Evolutionary conservation across 352 stramenopile species (phyloP), one percentile per base, ranked within the genome.

Genomic region (Phytopythium oedochilum): DNA sequence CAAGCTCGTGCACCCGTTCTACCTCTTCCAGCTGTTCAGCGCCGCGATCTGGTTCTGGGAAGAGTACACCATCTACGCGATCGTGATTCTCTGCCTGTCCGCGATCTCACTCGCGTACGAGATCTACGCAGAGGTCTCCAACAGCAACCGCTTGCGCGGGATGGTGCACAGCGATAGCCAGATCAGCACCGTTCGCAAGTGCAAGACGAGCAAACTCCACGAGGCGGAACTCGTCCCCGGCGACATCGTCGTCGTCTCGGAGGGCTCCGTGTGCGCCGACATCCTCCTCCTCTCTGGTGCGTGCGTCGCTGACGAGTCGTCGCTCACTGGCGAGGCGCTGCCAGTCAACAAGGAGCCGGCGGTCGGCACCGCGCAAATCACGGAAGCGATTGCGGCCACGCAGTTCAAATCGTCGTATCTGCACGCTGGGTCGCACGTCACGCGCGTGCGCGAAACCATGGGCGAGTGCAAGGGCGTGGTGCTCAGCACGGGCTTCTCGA

Each of bases 11-110:
- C 64, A 80, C 31, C 76, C 76, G 35, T 88, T 78, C 64, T 85
- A 85, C 60, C 61, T 88, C 9, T 85, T 88, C 42, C 73, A 88
- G 54, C 36, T 85, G 18, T 73, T 84, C 46, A 81, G 71, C 44
- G 67, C 71, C 17, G 55, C 60, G 15, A 61, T 87, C 12, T 87
- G 76, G 76, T 77, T 83, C 42, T 48, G 52, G 3, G 57, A 85
- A 32, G 52, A 57, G 14, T 88, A 88, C 58, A 70, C 56, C 2
- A 31, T 74, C 14, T 88, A 85, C 62, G 69, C 71, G 2, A 56
- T 75, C 14, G 63, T 75, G 17, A 83, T 88, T 44, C 42, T 88
- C 15, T 31, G 55, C 10, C 61, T 85, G 18, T 82, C 73, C 7
- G 64, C 67, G 5, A 47, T 64, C 14, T 82, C 71, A 18, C 68